Evolutionary conservation across 441 rosid species (phyloP), one percentile per base, ranked within the genome.

Genomic region (Omphalea diandra): DNA sequence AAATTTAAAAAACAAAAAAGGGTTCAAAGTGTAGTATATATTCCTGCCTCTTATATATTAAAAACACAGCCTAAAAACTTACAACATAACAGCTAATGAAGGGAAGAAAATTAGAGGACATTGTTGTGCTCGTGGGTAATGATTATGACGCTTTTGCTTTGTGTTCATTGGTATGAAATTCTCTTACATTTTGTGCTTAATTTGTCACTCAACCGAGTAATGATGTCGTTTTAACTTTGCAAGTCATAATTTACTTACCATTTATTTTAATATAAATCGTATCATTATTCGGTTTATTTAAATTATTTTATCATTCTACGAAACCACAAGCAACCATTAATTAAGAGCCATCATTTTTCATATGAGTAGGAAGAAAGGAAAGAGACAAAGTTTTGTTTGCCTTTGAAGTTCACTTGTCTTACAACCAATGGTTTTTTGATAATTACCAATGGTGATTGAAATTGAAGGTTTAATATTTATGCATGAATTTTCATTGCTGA

Each of bases 351-450:
- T 65, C 73, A 66, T 76, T 53, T 31, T 66, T 38, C 40, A 43
- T 20, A 75, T 57, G 79, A 72, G 82, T 78, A 63, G 38, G 38
- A 47, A 52, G 66, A 73, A 81, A 75, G 84, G 69, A 60, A 71
- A 44, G 62, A 20, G 24, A 27, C n/a, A n/a, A 38, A 36, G 36
- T 61, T 35, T 76, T 46, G 81, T 60, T 54, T 81, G 77, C 77
- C 65, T 50, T 69, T 24, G 56, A 57, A 75, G 79, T 20, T 63
- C 76, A 67, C 63, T 59, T 67, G 54, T 32, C 55, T 31, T 68
- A 62, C 63, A n/a, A n/a, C n/a, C n/a, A n/a, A n/a, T n/a, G n/a
- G n/a, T n/a, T n/a, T n/a, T n/a, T n/a, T n/a, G n/a, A n/a, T n/a
- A n/a, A n/a, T n/a, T n/a, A 46, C 63, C 17, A 40, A 18, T 27